Conservation (phyloP, 1,139 yeast species). For the Geotrichum klebahnii region DNA sequence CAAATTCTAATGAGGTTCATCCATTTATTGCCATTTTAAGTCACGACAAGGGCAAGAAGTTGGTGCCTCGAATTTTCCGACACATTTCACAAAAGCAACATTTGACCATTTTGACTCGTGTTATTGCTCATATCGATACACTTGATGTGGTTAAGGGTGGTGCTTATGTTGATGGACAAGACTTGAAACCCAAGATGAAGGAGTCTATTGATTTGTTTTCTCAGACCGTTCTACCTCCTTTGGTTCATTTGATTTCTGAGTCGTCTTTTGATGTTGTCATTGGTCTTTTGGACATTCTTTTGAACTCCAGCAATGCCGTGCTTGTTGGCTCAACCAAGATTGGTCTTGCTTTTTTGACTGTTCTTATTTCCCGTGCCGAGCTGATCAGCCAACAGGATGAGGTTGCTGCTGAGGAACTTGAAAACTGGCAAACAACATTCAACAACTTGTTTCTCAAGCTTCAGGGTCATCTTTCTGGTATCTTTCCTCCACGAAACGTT, state of each 20-base stretch:
- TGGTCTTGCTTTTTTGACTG: conserved; percentile 83
- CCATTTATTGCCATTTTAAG: conserved; percentile 83
- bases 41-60: conserved; percentile 82
- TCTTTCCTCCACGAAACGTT: conserved; percentile 72
- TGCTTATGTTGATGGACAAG: conserved; percentile 63
- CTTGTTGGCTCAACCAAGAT: conserved; percentile 75
- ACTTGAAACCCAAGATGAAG: conserved; percentile 45
- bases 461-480: conserved; percentile 70
- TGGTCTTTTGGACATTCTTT: conserved; percentile 69
- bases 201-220: conserved; percentile 78
- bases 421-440: conserved; percentile 78
- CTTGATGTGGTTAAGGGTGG: conserved; percentile 75
- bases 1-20: conserved; percentile 34
- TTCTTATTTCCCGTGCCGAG: conserved; percentile 87
- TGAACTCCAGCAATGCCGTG: conserved; percentile 54
- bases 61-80: conserved; percentile 83
- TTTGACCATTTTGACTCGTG: conserved; percentile 69
- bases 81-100: conserved; percentile 76
- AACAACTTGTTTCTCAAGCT: conserved; percentile 75
- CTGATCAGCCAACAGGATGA: conserved; percentile 75
- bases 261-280: conserved; percentile 77
- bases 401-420: conserved; percentile 46
- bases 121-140: conserved; percentile 78
- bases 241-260: conserved; percentile 81
- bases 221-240: conserved; percentile 74